Evolutionary conservation across 331 rosid genomes (phyloP), one percentile per base, ranked within the genome.

Genomic region (Acacia pycnantha): DNA sequence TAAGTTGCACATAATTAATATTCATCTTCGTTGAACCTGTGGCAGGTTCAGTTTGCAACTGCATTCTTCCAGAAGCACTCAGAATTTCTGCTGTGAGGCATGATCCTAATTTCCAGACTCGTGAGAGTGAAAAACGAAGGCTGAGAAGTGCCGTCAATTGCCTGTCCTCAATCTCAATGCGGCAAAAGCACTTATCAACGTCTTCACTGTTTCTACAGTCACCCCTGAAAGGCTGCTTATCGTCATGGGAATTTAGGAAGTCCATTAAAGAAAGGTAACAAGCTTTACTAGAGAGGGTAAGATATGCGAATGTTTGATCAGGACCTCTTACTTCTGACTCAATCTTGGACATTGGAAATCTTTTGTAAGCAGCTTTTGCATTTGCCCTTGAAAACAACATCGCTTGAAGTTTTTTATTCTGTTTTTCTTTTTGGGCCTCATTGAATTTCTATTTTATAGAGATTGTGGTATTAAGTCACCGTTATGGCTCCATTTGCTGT

Each of bases 181-280:
- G 97, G 71, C 99, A 96, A 88, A 93, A 88, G 95, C 99, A 96
- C 66, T 73, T 93, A 59, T 93, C 98, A 1, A 90, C 94, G 0
- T 91, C 95, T 64, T 96, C 99, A n/a, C 74, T 93, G 77, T 91
- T 92, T 89, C 91, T 96, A 71, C 98, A 91, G 83, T 96, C 99
- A 31, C 99, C 99, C 22, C 65, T 88, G 74, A 92, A 89, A 84
- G 98, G 98, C 9, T 94, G 97, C 75, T 85, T 94, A 59, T 91
- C 96, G 1, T 87, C 98, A 6, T 96, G 92, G 94, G 99, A 96
- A 70, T 73, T 89, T 70, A 89, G 93, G 83, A 91, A 90, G 87
- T 89, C 99, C 16, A 79, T 62, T 82, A 93, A 94, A 84, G 95
- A 92, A 89, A 91, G 97, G 85, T 96, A 85, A 91, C 73, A 70